Evolutionary conservation across 306 rosid genomes (phyloP).

Genomic region (Quercus glauca): DNA sequence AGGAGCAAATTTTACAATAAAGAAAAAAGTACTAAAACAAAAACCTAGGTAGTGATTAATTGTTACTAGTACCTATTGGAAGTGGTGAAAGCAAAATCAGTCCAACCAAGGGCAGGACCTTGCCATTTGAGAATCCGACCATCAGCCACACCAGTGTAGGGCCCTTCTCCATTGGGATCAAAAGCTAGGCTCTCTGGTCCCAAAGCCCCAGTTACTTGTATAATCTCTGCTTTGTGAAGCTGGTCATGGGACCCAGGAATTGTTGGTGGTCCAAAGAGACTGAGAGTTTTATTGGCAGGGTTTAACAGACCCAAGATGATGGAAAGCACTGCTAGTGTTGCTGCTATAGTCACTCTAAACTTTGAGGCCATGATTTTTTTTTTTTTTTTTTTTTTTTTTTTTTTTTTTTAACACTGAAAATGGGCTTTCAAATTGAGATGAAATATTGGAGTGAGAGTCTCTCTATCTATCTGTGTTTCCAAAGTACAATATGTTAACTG

Average conservation of each 20-base stretch:
- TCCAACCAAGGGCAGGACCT: constrained; percentile 61
- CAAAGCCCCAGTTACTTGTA: constrained; percentile 49
- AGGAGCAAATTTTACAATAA: too few relatives aligned
- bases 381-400: too few relatives aligned
- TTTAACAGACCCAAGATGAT: constrained; percentile 18
- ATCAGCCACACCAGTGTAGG: constrained; percentile 88
- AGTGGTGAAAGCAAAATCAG: constrained; percentile 67
- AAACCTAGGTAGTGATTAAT: background rate
- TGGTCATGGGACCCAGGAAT: constrained; percentile 46
- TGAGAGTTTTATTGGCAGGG: background rate
- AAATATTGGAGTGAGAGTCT: too few relatives aligned
- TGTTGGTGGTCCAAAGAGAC: constrained; percentile 29
- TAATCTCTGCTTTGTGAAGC: constrained; percentile 46
- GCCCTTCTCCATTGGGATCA: constrained; percentile 66
- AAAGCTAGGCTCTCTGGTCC: constrained; percentile 94
- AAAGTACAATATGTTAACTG: too few relatives aligned
- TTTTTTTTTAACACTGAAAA: background rate
- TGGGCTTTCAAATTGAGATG: background rate
- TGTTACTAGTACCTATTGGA: constrained; percentile 50
- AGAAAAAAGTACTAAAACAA: too few relatives aligned
- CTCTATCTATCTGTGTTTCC: too few relatives aligned
- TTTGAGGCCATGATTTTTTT: constrained; percentile 33
- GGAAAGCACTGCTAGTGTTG: constrained; percentile 34
- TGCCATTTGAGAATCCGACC: constrained; percentile 85
- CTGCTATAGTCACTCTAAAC: constrained; percentile 20